These are phyloP conservation scores for Mycogone perniciosa DNA, from an alignment of 2,329 filamentous ascomycete genomes.

Conservation along the genomic window DNA sequence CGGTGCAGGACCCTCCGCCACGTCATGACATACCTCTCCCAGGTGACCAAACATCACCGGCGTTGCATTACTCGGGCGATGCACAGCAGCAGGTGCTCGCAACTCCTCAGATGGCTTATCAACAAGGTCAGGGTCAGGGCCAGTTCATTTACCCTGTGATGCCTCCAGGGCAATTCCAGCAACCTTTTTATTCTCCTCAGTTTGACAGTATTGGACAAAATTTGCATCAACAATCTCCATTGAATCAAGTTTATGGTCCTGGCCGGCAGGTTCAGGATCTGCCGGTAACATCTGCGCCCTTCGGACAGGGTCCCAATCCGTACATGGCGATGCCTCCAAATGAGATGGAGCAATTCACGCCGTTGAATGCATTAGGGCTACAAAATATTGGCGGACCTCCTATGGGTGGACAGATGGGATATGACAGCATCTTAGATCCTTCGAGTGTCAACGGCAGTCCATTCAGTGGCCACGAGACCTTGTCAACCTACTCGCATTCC, in stretches of 20 bases:
- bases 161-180: slow-evolving; percentile 21
- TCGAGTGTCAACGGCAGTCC: slow-evolving; percentile 30
- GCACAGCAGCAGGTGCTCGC: slow-evolving; percentile 15
- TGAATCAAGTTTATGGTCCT: slow-evolving; percentile 21
- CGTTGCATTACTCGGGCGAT: slow-evolving; percentile 17
- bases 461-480: slow-evolving; percentile 31
- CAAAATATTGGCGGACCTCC: slow-evolving; percentile 21
- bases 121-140: slow-evolving; percentile 14
- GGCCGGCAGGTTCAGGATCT: slow-evolving; percentile 21
- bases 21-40: slow-evolving; percentile 27
- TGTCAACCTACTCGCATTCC: slow-evolving; percentile 30
- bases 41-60: slow-evolving; percentile 17
- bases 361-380: slow-evolving; percentile 28
- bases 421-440: slow-evolving; percentile 27
- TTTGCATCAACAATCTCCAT: slow-evolving; percentile 19
- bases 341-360: slow-evolving; percentile 27
- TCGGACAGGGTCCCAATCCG: slow-evolving; percentile 16
- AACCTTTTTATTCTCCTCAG: slow-evolving; percentile 21
- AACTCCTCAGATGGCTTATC: slow-evolving; percentile 2
- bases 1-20: slow-evolving; percentile 51
- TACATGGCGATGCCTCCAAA: slow-evolving; percentile 22
- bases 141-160: slow-evolving; percentile 23
- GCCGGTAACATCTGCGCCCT: slow-evolving; percentile 19
- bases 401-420: slow-evolving; percentile 24
- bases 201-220: slow-evolving; percentile 23